Evolutionary conservation across 208 protist genomes (phyloP), one percentile per base, ranked within the genome.

Genomic region (Trypanosoma cruzi): DNA sequence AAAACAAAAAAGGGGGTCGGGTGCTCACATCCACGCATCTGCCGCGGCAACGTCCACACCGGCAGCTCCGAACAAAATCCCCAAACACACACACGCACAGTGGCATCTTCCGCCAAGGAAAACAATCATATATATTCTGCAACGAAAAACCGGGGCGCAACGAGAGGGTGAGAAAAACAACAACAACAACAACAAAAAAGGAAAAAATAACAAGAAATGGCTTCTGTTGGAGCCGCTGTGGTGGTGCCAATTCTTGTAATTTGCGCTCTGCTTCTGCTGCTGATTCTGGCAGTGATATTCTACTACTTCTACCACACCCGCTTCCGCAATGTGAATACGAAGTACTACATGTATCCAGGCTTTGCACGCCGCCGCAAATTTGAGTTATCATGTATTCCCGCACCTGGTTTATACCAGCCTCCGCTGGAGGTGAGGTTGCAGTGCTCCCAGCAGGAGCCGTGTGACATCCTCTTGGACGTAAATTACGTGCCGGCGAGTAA

Each of bases 211-310:
- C 24, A 31, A 29, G 40, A 50, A 57, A 57, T 42, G 22, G 31
- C 40, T 26, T 22, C 78, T 0, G 49, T 91, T 8, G 58, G 68
- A 52, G 70, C 74, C 22, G 66, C 76, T 22, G 77, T 77, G 50
- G 78, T 79, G 7, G 91, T 94, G 48, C 76, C 77, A 20, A 77
- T 94, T 24, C 82, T 82, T 68, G 66, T 66, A 8, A 62, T 81
- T 24, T 91, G 88, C 53, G 88, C 65, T 34, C 68, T 84, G 28
- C 59, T 91, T 0, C 64, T 88, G 13, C 58, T 90, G 22, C 58
- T 81, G 46, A 77, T 89, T 7, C 61, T 88, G 22, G 57, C 60
- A 14, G 63, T 89, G 3, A 37, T 79, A 22, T 52, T 88, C 36
- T 75, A 65, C 55, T 64, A 62, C 7, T 68, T 20, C 5, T 63